These are phyloP conservation scores for Jackrogersella minutella DNA, from an alignment of 495 filamentous ascomycete species.

Conservation along the genomic window DNA sequence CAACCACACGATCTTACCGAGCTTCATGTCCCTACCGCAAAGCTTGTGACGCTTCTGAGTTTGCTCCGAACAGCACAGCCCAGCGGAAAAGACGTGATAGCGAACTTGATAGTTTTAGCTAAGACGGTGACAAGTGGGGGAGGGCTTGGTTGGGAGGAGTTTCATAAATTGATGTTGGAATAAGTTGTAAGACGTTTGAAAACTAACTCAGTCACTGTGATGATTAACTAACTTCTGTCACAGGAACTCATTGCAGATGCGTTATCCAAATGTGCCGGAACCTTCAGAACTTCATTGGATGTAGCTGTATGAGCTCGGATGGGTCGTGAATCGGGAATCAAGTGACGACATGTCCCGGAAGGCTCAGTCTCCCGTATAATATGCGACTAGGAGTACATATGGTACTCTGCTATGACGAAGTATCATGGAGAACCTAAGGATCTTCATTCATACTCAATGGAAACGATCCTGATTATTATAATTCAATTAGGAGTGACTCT, in stretches of 20 bases:
- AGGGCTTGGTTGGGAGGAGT: slow-evolving; percentile 2
- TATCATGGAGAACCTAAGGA: too few species aligned
- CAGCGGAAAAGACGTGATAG: not conserved
- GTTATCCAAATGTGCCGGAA: not conserved
- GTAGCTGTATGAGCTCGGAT: not conserved
- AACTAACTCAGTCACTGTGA: not conserved
- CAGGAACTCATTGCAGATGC: slow-evolving; percentile 9
- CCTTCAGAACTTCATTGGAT: too few species aligned
- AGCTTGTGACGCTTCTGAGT: not conserved
- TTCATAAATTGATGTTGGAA: not conserved
- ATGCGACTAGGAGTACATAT: too few species aligned
- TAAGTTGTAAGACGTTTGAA: not conserved
- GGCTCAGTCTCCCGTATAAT: too few species aligned
- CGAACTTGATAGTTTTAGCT: not conserved
- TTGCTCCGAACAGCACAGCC: not conserved
- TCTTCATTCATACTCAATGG: too few species aligned
- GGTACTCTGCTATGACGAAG: too few species aligned
- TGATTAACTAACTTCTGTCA: not conserved
- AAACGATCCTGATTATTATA: too few species aligned
- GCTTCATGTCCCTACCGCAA: slow-evolving; percentile 6
- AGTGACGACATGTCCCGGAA: too few species aligned
- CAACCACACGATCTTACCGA: slow-evolving; percentile 6
- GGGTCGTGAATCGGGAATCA: not conserved
- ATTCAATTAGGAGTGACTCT: too few species aligned
- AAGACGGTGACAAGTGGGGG: not conserved